Evolutionary conservation across 1,284 basidiomycete genomes (phyloP).

Genomic region (Cystobasidium pallidum): DNA sequence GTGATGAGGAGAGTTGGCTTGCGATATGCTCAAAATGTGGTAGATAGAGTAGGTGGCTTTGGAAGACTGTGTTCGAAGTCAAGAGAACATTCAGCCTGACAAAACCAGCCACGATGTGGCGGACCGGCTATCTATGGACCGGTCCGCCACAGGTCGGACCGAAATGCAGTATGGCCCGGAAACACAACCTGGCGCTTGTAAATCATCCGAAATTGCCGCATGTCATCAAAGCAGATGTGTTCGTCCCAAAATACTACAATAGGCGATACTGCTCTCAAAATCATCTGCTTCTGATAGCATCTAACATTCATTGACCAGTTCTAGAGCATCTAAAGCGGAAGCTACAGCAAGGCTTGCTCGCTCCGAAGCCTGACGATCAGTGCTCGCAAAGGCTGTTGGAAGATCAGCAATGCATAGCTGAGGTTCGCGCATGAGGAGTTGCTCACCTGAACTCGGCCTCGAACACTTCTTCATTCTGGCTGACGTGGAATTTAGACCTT

Average conservation of each 20-base stretch:
- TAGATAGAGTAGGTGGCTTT: background rate
- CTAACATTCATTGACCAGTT: too few species aligned
- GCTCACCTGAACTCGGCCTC: conserved; percentile 29
- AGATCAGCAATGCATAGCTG: background rate
- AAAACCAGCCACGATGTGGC: conserved; percentile 19
- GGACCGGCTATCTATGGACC: too few species aligned
- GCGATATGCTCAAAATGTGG: background rate
- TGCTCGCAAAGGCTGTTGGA: conserved; percentile 43
- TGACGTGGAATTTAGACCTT: conserved; percentile 46
- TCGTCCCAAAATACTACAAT: too few species aligned
- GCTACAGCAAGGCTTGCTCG: too few species aligned
- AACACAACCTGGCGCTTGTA: background rate
- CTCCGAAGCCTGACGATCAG: too few species aligned
- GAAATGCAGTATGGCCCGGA: background rate
- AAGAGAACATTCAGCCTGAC: conserved; percentile 13
- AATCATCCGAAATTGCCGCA: too few species aligned
- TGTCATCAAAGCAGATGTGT: too few species aligned
- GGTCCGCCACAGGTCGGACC: background rate
- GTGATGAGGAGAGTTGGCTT: background rate
- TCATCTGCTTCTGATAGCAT: too few species aligned
- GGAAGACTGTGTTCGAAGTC: background rate
- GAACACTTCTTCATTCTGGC: conserved; percentile 36
- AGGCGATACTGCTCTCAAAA: too few species aligned
- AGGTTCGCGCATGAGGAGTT: background rate
- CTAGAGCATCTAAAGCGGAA: too few species aligned